A percentile compares a stretch with the other conserved stretches of the same genome.
phyloP scores from a whole-genome alignment of 768 basidiomycete species.

The Suillus subluteus region DNA sequence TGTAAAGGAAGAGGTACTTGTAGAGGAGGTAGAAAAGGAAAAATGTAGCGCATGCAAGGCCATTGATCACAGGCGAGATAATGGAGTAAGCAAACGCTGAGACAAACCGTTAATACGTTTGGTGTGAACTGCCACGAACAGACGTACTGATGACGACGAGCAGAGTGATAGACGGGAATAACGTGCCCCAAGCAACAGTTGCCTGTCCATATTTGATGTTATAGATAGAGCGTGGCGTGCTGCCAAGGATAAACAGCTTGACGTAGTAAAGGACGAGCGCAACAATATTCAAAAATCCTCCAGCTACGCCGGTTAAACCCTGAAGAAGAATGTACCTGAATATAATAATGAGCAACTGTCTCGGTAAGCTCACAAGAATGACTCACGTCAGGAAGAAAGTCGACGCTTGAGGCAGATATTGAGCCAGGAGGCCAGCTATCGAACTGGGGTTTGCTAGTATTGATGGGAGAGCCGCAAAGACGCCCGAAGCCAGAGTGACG shows the following conservation, averaged over 20 bases:
- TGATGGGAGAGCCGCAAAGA: constrained; percentile 68
- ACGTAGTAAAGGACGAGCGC: constrained; percentile 85
- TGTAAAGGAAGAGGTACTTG: constrained; percentile 87
- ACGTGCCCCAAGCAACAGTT: constrained; percentile 75
- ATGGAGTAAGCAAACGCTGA: constrained; percentile 79
- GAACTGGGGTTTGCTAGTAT: constrained; percentile 71
- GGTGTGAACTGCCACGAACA: background rate
- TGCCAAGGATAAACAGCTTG: constrained; percentile 84
- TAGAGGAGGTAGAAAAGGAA: constrained; percentile 82
- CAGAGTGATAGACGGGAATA: constrained; percentile 73
- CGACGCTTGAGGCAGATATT: constrained; percentile 78
- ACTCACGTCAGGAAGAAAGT: constrained; percentile 89
- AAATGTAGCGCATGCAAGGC: constrained; percentile 82
- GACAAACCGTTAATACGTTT: constrained; percentile 8
- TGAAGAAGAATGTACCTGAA: constrained; percentile 76
- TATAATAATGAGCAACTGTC: constrained; percentile 5
- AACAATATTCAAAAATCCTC: constrained; percentile 80
- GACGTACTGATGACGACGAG: constrained; percentile 79
- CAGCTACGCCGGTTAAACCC: constrained; percentile 78
- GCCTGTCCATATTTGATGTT: constrained; percentile 77
- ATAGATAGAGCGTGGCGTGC: constrained; percentile 86
- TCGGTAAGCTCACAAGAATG: constrained; percentile 1
- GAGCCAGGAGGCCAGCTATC: constrained; percentile 72
- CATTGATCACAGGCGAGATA: constrained; percentile 93
- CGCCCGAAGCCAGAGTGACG: constrained; percentile 82